Evolutionary conservation across 176 grass and related monocot genomes (phyloP), one percentile per base, ranked within the genome.

Genomic region (Zea mays): DNA sequence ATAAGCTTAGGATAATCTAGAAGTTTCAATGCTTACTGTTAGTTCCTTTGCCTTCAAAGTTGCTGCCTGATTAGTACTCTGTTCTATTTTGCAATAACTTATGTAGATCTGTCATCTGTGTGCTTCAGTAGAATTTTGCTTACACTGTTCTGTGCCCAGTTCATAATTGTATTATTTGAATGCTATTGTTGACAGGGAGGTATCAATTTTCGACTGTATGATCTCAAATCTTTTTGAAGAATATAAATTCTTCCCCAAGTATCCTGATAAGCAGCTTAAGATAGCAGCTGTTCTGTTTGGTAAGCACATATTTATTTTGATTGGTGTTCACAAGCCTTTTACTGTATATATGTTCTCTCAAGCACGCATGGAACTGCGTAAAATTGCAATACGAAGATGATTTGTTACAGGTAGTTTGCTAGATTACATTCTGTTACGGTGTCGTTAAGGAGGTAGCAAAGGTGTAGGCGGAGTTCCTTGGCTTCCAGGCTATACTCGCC

Each of bases 181-280:
- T 75, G 33, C 62, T 49, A 34, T 79, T 21, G 65, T 75, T 84
- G 17, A 75, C 81, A 95, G 92, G 86, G 89, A 91, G 65, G 69
- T 83, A 63, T 72, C 46, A 17, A 89, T 96, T 70, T 91, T 89
- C 60, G 85, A 83, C 44, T 91, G 78, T 71, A 91, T 96, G 84
- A 92, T 96, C 81, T 75, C 73, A 64, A 96, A 96, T 84, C 65
- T 96, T 54, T 96, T 96, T 74, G 92, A 96, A 82, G 92, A 96
- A 72, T 89, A 92, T 76, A 89, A 96, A 84, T 96, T 96, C 86
- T 96, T 96, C 59, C 87, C 89, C 33, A 87, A 91, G 74, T 96
- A 96, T 73, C 92, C 92, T 46, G 92, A 96, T 42, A 89, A 79
- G 75, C 92, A 96, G 84, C 74, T 96, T 63, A 96, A 96, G 66